A percentile compares a stretch with the other conserved stretches of the same genome.
phyloP scores from a whole-genome alignment of 2,329 filamentous ascomycete genomes.

The Colletotrichum tropicicola region DNA sequence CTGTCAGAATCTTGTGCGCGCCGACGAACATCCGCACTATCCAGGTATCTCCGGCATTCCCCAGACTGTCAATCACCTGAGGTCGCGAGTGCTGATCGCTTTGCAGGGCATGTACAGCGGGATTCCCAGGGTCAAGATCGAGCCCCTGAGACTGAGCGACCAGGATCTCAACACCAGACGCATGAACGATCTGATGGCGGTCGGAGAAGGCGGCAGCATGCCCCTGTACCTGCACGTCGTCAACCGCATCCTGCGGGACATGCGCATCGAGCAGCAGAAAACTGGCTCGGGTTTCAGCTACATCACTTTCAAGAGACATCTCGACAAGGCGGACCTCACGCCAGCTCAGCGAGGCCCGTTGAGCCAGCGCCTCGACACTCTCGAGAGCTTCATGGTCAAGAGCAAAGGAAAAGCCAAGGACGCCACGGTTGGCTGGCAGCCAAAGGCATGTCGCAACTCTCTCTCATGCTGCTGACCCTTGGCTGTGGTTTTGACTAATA shows the following conservation, averaged over 20 bases:
- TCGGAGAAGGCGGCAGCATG: conserved; percentile 47
- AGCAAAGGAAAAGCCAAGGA: background rate
- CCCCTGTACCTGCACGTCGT: conserved; percentile 69
- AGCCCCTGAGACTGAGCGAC: conserved; percentile 60
- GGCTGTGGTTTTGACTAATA: background rate
- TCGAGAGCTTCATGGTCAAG: conserved; percentile 69
- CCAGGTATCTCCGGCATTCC: background rate
- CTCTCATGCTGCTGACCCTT: background rate
- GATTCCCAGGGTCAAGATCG: conserved; percentile 55
- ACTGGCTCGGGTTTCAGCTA: conserved; percentile 56
- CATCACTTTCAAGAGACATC: conserved; percentile 48
- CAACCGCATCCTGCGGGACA: conserved; percentile 63
- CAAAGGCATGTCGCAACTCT: conserved; percentile 32
- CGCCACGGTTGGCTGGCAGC: conserved; percentile 37
- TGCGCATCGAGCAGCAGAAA: conserved; percentile 57
- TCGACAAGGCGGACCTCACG: conserved; percentile 50
- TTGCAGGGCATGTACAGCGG: conserved; percentile 48
- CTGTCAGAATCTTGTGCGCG: conserved; percentile 63
- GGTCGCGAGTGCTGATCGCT: background rate
- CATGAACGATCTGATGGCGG: conserved; percentile 69
- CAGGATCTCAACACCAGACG: conserved; percentile 63
- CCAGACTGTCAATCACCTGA: background rate
- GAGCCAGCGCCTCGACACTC: conserved; percentile 65
- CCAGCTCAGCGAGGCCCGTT: conserved; percentile 63
- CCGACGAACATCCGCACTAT: conserved; percentile 59